Conservation (phyloP, 257 asterid species). For the Jasminum sambac region DNA sequence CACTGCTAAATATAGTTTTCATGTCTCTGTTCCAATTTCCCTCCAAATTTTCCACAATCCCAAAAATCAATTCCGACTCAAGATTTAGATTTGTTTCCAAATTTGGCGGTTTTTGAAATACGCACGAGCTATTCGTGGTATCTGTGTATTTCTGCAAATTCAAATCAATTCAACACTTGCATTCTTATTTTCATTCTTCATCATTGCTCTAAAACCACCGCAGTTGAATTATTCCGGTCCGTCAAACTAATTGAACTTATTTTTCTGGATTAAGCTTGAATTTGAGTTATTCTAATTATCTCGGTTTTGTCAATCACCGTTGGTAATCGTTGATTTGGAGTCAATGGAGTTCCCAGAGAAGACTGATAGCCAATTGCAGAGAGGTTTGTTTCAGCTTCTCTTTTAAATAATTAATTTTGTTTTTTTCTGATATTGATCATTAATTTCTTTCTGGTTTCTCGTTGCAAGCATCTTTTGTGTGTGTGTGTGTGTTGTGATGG, state of each 20-base stretch:
- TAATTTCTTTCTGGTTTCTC: background rate
- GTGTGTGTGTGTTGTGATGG: background rate
- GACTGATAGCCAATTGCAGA: conserved; percentile 39
- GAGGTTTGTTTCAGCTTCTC: conserved; percentile 27
- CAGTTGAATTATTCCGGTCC: conserved; percentile 24
- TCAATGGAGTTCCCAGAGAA: conserved; percentile 36
- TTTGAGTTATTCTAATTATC: conserved; percentile 17
- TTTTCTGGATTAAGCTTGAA: conserved; percentile 27
- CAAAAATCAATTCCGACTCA: background rate
- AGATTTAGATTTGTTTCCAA: background rate
- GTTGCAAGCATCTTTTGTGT: background rate
- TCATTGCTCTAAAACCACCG: conserved; percentile 28
- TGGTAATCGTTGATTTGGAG: conserved; percentile 12
- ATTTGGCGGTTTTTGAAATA: conserved; percentile 20
- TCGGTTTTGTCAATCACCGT: conserved; percentile 25
- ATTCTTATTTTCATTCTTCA: conserved; percentile 25
- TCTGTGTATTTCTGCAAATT: conserved; percentile 39
- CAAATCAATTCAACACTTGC: conserved; percentile 30
- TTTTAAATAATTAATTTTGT: too few species aligned
- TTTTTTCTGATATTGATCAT: background rate
- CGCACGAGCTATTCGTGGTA: conserved; percentile 51
- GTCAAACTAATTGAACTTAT: conserved; percentile 30
- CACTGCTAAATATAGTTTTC: background rate
- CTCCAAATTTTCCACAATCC: background rate
- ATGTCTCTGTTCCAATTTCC: background rate